A percentile compares a stretch with the other conserved stretches of the same genome.
phyloP scores from a whole-genome alignment of 345 rosid genomes.

The Citrus reticulata region DNA sequence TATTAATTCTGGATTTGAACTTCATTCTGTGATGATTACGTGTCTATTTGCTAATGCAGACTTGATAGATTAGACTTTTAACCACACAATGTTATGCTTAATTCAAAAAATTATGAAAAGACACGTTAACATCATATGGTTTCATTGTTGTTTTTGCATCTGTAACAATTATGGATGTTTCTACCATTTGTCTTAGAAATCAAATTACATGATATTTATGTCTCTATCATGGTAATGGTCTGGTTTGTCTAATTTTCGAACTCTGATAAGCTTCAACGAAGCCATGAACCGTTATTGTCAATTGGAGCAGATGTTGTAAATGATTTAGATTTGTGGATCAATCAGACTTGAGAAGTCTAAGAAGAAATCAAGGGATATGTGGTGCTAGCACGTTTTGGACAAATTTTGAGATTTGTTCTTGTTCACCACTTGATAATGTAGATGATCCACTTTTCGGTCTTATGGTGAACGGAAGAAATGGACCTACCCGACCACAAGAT shows the following conservation, averaged over 20 bases:
- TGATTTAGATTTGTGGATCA: neutral
- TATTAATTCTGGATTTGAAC: neutral
- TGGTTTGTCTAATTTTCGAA: neutral
- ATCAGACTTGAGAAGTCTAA: neutral
- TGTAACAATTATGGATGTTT: too few relatives aligned
- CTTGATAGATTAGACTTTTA: too few relatives aligned
- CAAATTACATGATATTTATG: too few relatives aligned
- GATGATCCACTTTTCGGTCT: constrained; percentile 4
- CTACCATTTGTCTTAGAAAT: too few relatives aligned
- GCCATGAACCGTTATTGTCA: neutral
- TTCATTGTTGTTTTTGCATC: too few relatives aligned
- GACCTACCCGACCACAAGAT: neutral
- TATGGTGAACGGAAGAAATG: neutral
- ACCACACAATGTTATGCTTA: too few relatives aligned
- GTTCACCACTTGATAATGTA: neutral
- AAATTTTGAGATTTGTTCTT: neutral
- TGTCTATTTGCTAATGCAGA: too few relatives aligned
- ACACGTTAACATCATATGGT: too few relatives aligned
- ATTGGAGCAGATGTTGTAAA: neutral
- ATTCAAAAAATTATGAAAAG: too few relatives aligned
- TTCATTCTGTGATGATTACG: too few relatives aligned
- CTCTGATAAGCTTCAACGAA: neutral
- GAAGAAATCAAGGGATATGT: constrained; percentile 11
- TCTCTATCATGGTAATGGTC: neutral
- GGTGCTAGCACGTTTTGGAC: constrained; percentile 12